Percentiles rank a stretch among this genome's conserved stretches.
These are phyloP conservation scores for Mycena indigotica DNA, from an alignment of 768 basidiomycete genomes.

Conservation along the genomic window DNA sequence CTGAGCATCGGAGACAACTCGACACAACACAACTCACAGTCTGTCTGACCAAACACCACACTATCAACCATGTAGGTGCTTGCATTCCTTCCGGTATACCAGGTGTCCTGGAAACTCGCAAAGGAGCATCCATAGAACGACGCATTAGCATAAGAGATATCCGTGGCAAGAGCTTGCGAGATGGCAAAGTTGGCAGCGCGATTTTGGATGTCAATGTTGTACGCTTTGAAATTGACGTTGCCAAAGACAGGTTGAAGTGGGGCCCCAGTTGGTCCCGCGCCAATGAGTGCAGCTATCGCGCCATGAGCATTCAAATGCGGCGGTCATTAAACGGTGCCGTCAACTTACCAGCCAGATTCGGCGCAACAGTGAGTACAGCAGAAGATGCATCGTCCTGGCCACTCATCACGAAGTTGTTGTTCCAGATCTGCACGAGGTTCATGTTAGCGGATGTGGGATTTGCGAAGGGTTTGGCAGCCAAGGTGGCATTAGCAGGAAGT, in stretches of 20 bases:
- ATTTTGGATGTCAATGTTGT: conserved; percentile 70
- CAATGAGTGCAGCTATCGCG: conserved; percentile 51
- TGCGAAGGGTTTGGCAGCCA: conserved; percentile 38
- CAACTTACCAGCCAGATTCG: conserved; percentile 31
- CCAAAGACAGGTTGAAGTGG: conserved; percentile 55
- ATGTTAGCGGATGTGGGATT: conserved; percentile 48
- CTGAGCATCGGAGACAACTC: neutral
- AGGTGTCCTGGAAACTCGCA: conserved; percentile 65
- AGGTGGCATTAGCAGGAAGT: conserved; percentile 36
- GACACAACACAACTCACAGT: conserved; percentile 46
- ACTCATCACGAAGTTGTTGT: conserved; percentile 43
- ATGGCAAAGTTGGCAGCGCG: conserved; percentile 64
- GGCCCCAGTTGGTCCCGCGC: conserved; percentile 60
- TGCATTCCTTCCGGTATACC: conserved; percentile 61
- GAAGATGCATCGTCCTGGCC: conserved; percentile 60
- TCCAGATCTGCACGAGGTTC: conserved; percentile 60
- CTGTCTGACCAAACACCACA: conserved; percentile 63
- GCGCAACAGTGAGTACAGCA: conserved; percentile 58
- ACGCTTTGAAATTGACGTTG: conserved; percentile 59
- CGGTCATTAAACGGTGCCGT: neutral
- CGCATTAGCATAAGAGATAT: conserved; percentile 65
- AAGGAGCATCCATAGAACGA: conserved; percentile 68
- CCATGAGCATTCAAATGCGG: no score
- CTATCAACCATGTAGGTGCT: conserved; percentile 65
- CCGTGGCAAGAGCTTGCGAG: conserved; percentile 62